These are phyloP conservation scores for Podaxis sp. DNA, from an alignment of 768 basidiomycete species.

Conservation along the genomic window DNA sequence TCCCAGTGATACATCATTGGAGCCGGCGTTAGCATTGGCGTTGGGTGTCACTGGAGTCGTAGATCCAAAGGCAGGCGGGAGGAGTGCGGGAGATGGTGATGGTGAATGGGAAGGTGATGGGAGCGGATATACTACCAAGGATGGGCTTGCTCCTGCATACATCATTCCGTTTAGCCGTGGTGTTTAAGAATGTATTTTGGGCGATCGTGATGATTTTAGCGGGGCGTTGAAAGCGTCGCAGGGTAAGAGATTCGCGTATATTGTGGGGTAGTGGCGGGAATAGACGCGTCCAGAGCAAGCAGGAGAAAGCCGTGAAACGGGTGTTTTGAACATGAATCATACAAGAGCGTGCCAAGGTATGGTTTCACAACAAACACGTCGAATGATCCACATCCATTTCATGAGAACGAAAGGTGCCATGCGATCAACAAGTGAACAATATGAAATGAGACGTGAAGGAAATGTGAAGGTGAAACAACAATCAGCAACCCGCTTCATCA, in stretches of 20 bases:
- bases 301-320: too few relatives aligned
- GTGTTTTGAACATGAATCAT: too few relatives aligned
- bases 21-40: neutral
- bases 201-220: too few relatives aligned
- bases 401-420: too few relatives aligned
- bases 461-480: neutral
- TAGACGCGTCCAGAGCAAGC: too few relatives aligned
- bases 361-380: too few relatives aligned
- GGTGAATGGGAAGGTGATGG: slow-evolving; percentile 5
- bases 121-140: neutral
- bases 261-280: too few relatives aligned
- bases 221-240: too few relatives aligned
- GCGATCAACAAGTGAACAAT: neutral
- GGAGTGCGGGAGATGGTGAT: neutral
- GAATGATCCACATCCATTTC: too few relatives aligned
- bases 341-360: too few relatives aligned
- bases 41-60: neutral
- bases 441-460: neutral
- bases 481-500: neutral
- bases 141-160: neutral
- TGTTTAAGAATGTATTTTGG: neutral
- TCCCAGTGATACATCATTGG: neutral
- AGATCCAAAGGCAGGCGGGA: neutral
- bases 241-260: too few relatives aligned
- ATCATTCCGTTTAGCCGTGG: neutral